phyloP scores from a whole-genome alignment of 306 rosid species.

The Rubus idaeus region DNA sequence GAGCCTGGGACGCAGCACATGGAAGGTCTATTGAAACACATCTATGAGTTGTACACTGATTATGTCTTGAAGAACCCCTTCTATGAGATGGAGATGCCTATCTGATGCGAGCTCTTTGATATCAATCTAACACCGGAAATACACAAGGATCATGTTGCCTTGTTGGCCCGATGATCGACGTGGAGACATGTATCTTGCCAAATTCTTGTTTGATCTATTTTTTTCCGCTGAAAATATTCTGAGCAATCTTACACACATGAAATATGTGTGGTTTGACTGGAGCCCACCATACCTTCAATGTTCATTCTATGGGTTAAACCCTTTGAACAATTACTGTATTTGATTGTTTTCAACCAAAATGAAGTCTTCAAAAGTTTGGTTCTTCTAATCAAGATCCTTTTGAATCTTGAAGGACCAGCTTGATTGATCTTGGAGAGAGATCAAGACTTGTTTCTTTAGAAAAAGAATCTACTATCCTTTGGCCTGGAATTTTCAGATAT shows the following conservation, averaged over 20 bases:
- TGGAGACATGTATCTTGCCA: background rate
- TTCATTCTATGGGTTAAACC: background rate
- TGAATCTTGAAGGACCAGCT: background rate
- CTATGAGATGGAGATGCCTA: conserved; percentile 98
- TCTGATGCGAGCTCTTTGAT: conserved; percentile 87
- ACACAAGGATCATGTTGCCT: conserved; percentile 78
- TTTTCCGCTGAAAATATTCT: background rate
- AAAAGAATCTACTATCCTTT: no score
- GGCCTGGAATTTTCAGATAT: no score
- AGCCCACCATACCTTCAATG: background rate
- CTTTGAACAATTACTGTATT: background rate
- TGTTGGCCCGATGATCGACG: conserved; percentile 56
- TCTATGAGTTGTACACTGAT: conserved; percentile 77
- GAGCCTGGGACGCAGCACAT: conserved; percentile 78
- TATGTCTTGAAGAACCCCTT: conserved; percentile 86
- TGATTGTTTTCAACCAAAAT: background rate
- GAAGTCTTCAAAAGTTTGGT: background rate
- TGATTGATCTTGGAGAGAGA: background rate
- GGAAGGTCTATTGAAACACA: conserved; percentile 70
- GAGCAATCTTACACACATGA: background rate
- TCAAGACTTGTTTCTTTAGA: no score
- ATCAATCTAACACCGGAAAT: conserved; percentile 65
- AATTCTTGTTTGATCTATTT: background rate
- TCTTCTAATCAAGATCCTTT: background rate
- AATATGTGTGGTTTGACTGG: background rate